Conservation (phyloP, 768 basidiomycete species). For the Pluteus cervinus region DNA sequence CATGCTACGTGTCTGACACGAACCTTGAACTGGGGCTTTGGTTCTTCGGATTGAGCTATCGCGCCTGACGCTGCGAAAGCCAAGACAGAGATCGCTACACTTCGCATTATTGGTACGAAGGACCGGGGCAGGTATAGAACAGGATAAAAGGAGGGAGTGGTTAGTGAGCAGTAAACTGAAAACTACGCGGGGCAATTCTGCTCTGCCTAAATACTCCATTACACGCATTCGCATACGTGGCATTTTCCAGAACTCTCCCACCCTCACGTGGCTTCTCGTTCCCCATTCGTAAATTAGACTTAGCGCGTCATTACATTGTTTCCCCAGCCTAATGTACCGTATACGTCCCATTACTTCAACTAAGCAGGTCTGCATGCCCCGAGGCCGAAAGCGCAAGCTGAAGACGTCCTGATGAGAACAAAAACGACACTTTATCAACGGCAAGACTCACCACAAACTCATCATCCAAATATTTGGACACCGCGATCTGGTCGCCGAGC, state of each 20-base stretch:
- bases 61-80: constrained; percentile 62
- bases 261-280: constrained; percentile 29
- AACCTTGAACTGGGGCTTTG: constrained; percentile 68
- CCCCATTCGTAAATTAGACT: constrained; percentile 3
- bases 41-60: constrained; percentile 52
- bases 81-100: constrained; percentile 77
- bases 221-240: constrained; percentile 33
- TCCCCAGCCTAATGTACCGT: constrained; percentile 11
- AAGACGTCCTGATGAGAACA: constrained; percentile 4
- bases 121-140: constrained; percentile 36
- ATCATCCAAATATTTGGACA: constrained; percentile 95
- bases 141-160: constrained; percentile 25
- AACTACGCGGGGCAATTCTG: background rate
- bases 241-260: constrained; percentile 29
- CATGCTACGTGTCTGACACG: constrained; percentile 17
- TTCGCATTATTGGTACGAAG: constrained; percentile 84
- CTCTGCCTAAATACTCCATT: constrained; percentile 30
- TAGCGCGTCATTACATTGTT: constrained; percentile 6
- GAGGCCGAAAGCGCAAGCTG: constrained; percentile 92
- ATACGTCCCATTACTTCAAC: constrained; percentile 24
- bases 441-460: constrained; percentile 77
- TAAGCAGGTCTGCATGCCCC: constrained; percentile 90
- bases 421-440: background rate
- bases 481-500: constrained; percentile 93
- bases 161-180: constrained; percentile 17